phyloP scores from a whole-genome alignment of 208 protist genomes.

The Leishmania mexicana region DNA sequence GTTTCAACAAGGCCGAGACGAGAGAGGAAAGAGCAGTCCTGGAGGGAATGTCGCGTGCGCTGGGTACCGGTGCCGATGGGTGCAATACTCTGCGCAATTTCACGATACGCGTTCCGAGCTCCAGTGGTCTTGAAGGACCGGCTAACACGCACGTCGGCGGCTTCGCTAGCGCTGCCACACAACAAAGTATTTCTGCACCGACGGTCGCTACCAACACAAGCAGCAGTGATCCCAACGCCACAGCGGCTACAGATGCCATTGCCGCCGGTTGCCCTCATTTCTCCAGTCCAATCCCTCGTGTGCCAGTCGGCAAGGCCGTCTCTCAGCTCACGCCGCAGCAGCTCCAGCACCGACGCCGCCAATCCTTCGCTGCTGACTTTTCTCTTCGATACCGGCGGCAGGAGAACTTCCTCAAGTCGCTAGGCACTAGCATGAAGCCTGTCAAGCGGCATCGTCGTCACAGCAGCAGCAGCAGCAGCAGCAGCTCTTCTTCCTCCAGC shows the following conservation, averaged over 20 bases:
- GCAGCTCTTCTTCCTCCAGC: conserved; percentile 2
- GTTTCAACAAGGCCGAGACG: not conserved
- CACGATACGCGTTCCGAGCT: not conserved
- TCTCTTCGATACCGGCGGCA: conserved; percentile 25
- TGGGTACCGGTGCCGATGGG: not conserved
- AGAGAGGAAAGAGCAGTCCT: not conserved
- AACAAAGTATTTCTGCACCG: not conserved
- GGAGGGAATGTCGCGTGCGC: not conserved
- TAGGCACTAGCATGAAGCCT: conserved; percentile 20
- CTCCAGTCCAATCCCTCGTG: not conserved
- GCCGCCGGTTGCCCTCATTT: not conserved
- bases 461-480: conserved; percentile 28
- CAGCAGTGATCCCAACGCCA: not conserved
- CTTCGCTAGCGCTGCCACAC: not conserved
- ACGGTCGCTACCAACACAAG: not conserved
- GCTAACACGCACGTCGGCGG: not conserved
- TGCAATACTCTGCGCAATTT: not conserved
- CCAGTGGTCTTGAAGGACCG: not conserved
- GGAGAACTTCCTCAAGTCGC: conserved; percentile 32
- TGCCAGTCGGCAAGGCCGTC: not conserved
- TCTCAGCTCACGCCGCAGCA: conserved; percentile 19
- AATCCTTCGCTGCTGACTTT: conserved; percentile 20
- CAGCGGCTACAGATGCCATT: not conserved
- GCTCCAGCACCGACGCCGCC: conserved; percentile 19
- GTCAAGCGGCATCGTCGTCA: conserved; percentile 23